Evolutionary conservation across 1,284 basidiomycete genomes (phyloP).

Genomic region (Sphagnurus paluster): DNA sequence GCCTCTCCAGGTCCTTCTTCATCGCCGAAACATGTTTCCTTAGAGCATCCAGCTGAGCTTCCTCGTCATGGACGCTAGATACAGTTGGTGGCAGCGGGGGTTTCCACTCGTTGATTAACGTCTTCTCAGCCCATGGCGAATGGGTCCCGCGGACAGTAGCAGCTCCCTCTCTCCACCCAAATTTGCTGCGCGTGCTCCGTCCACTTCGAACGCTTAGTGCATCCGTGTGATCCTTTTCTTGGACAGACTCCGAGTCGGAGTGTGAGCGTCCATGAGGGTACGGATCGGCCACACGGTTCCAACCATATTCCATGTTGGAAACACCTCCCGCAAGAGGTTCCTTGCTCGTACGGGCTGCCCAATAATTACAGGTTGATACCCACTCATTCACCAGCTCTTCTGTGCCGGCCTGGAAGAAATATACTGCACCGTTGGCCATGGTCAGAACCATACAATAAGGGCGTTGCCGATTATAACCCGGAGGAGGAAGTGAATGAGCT

Average conservation of each 20-base stretch:
- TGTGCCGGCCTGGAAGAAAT: conserved; percentile 97
- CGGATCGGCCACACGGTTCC: conserved; percentile 76
- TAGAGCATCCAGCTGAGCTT: conserved; percentile 86
- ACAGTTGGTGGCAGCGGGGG: conserved; percentile 82
- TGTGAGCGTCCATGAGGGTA: conserved; percentile 51
- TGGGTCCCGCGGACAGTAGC: conserved; percentile 59
- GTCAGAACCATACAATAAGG: conserved; percentile 97
- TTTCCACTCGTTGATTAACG: conserved; percentile 94
- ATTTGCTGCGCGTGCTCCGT: conserved; percentile 56
- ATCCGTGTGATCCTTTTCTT: conserved; percentile 65
- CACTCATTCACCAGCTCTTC: conserved; percentile 97
- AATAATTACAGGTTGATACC: conserved; percentile 99
- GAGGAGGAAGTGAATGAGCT: conserved; percentile 84
- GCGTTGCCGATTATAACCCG: conserved; percentile 87
- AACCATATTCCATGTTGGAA: conserved; percentile 99
- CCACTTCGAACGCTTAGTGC: conserved; percentile 70
- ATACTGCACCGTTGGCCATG: conserved; percentile 83
- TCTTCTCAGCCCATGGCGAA: conserved; percentile 75
- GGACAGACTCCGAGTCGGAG: conserved; percentile 56
- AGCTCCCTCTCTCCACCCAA: conserved; percentile 64
- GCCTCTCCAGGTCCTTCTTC: conserved; percentile 78
- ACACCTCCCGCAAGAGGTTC: conserved; percentile 94
- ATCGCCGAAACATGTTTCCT: conserved; percentile 77
- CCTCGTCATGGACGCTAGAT: conserved; percentile 87
- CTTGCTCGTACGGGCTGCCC: conserved; percentile 92